Evolutionary conservation across 495 filamentous ascomycete genomes (phyloP).

Genomic region (Neurospora tetrasperma): DNA sequence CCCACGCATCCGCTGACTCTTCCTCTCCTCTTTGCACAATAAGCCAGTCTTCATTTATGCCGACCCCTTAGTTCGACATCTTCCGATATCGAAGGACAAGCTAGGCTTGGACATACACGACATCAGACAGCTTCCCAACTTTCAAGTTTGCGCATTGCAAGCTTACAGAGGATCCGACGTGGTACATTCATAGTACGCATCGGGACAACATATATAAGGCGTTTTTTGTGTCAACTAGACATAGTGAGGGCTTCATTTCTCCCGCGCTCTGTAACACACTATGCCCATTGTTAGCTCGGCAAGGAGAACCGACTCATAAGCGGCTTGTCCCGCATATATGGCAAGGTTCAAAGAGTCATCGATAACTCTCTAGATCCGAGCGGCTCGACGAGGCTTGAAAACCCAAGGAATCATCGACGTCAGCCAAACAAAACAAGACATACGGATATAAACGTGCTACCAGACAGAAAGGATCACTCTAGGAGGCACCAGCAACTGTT

Average conservation of each 20-base stretch:
- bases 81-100: not conserved
- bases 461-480: not conserved
- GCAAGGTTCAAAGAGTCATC: not conserved
- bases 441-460: not conserved
- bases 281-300: not conserved
- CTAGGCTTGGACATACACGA: not conserved
- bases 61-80: not conserved
- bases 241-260: not conserved
- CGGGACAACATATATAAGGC: not conserved
- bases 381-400: not conserved
- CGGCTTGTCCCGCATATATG: not conserved
- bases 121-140: not conserved
- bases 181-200: not conserved
- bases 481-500: not conserved
- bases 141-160: not conserved
- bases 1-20: not conserved
- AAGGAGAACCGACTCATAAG: not conserved
- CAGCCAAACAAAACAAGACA: not conserved
- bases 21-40: not conserved
- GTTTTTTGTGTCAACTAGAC: not conserved
- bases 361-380: not conserved
- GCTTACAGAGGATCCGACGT: not conserved
- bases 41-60: not conserved
- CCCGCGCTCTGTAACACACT: not conserved
- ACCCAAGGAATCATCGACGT: not conserved